Evolutionary conservation across 2,329 filamentous ascomycete species (phyloP).

Genomic region (Boeremia exigua): DNA sequence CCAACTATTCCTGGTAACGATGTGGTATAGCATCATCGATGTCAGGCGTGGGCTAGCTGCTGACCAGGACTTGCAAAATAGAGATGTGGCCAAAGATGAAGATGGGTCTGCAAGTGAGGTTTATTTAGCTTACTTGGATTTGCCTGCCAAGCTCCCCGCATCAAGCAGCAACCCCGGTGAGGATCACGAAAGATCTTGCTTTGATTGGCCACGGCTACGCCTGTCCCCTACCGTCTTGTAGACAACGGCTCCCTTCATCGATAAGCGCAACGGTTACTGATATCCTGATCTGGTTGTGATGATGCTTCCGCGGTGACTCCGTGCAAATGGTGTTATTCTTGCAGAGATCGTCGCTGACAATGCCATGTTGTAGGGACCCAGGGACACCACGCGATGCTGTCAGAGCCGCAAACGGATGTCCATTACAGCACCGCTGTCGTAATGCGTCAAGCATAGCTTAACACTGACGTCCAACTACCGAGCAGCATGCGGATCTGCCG

Average conservation of each 20-base stretch:
- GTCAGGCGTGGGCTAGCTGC: not conserved
- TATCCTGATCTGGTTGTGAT: not conserved
- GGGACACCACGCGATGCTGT: constrained; percentile 15
- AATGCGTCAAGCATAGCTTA: not conserved
- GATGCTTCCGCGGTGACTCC: not conserved
- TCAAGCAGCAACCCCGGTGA: not conserved
- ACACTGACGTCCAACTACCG: not conserved
- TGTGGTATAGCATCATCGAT: too few relatives aligned
- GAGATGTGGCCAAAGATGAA: not conserved
- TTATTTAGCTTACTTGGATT: not conserved
- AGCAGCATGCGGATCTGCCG: not conserved
- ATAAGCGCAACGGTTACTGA: not conserved
- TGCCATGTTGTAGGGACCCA: constrained; percentile 7
- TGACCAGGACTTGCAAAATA: not conserved
- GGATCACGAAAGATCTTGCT: not conserved
- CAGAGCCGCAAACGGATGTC: constrained; percentile 13
- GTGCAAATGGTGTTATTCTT: not conserved
- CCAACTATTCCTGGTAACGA: too few relatives aligned
- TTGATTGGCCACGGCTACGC: constrained; percentile 1
- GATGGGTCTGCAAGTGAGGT: not conserved
- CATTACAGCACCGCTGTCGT: constrained; percentile 5
- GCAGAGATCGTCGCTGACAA: constrained; percentile 1
- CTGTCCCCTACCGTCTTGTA: not conserved
- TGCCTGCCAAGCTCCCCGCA: not conserved
- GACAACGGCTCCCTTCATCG: constrained; percentile 5